A percentile compares a stretch with the other conserved stretches of the same genome.
phyloP scores from a whole-genome alignment of 306 rosid species.

The Dalbergia cochinchinensis region DNA sequence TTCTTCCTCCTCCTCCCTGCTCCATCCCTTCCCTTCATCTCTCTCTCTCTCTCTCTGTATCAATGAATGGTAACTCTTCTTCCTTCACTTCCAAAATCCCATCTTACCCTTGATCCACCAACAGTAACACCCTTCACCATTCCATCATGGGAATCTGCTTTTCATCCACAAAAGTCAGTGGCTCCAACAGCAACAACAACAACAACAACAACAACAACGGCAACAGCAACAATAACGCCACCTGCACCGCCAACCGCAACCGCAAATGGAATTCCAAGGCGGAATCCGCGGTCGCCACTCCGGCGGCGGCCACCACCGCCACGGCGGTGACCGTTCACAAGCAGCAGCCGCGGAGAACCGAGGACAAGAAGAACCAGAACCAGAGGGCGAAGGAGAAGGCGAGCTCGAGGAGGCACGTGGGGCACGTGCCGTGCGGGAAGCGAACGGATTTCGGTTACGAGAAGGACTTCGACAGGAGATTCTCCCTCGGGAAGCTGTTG shows the following conservation, averaged over 20 bases:
- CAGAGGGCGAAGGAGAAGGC: slow-evolving; percentile 52
- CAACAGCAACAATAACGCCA: neutral
- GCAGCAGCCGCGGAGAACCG: slow-evolving; percentile 44
- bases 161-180: slow-evolving; percentile 64
- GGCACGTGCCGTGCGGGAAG: slow-evolving; percentile 78
- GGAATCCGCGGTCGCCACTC: neutral
- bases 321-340: slow-evolving; percentile 17
- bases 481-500: slow-evolving; percentile 85
- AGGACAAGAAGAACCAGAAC: slow-evolving; percentile 37
- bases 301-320: neutral
- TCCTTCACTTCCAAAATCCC: slow-evolving; percentile 25
- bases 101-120: slow-evolving; percentile 48
- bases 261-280: slow-evolving; percentile 48
- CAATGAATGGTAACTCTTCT: slow-evolving; percentile 9
- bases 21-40: slow-evolving; percentile 46
- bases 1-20: slow-evolving; percentile 84
- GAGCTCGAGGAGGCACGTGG: slow-evolving; percentile 48
- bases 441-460: slow-evolving; percentile 96
- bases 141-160: slow-evolving; percentile 69
- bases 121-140: slow-evolving; percentile 32
- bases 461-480: slow-evolving; percentile 70
- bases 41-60: neutral
- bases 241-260: neutral
- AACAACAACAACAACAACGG: neutral
- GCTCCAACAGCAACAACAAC: slow-evolving; percentile 61